Evolutionary conservation across 2,329 filamentous ascomycete species (phyloP), one percentile per base, ranked within the genome.

Genomic region (Tolypocladium tropicale): DNA sequence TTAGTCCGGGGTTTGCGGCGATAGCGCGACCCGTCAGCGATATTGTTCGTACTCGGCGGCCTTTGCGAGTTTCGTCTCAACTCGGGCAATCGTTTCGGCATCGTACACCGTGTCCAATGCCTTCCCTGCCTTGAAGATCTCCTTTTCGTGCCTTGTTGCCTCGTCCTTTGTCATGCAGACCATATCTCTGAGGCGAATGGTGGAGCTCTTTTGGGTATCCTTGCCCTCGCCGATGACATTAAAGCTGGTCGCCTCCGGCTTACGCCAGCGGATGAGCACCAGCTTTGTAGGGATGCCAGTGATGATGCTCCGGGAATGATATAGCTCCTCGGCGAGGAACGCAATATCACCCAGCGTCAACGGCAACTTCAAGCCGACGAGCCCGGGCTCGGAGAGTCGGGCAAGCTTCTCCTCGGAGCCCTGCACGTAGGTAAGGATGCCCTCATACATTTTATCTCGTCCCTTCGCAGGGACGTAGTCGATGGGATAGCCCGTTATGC

Each of bases 141-240:
- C 78, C 68, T 85, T 88, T 68, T 95, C 89, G 70, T 99, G 94
- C 57, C 81, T 78, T 18, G 78, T 74, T 3, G 88, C 89, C 71
- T 96, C 92, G 59, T 96, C 92, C 69, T 92, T 95, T 1, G 92
- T 96, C 89, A 96, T 90, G 64, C 88, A 89, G 0, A 96, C 91
- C 58, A 96, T 68, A 50, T 95, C 86, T 32, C 80, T 78, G 63
- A 93, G 72, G 34, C 77, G 71, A 5, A 97, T 63, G 3, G 78
- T 80, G n/a, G 89, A 85, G 50, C 80, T 84, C 66, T 89, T 95
- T 69, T 97, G 92, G 25, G 85, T 83, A n/a, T 85, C 79, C 43
- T 83, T 81, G 34, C 78, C 79, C 55, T 82, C 76, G 46, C 91
- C 86, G 16, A 90, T 76, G 16, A 70, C 73, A 51, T 80, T 73